These are phyloP conservation scores for Microdochium bolleyi DNA, from an alignment of 2,329 filamentous ascomycete genomes.

Conservation along the genomic window DNA sequence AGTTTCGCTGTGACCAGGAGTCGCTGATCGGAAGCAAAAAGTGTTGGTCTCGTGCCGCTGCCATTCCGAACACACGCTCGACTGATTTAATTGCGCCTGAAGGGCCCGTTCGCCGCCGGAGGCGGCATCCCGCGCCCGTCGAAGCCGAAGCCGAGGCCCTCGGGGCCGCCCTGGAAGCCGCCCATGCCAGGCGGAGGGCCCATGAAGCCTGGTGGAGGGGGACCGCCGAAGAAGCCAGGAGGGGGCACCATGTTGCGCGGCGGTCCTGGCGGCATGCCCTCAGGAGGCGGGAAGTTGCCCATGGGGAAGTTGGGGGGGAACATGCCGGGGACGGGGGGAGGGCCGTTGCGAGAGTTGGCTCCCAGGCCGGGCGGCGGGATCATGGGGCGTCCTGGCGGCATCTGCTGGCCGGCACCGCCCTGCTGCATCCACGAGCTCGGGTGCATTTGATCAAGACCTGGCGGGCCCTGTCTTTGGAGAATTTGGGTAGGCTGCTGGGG, in stretches of 20 bases:
- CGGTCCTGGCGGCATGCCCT: constrained; percentile 38
- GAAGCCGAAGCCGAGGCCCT: constrained; percentile 42
- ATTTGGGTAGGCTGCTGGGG: constrained; percentile 53
- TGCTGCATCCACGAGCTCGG: constrained; percentile 41
- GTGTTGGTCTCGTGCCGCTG: too few relatives aligned
- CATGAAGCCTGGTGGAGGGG: constrained; percentile 41
- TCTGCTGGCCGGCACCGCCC: constrained; percentile 25
- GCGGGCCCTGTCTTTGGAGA: constrained; percentile 53
- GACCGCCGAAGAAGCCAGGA: constrained; percentile 47
- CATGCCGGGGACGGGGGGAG: constrained; percentile 51
- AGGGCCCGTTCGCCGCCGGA: constrained; percentile 28
- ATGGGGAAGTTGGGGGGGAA: constrained; percentile 56
- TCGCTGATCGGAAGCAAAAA: too few relatives aligned
- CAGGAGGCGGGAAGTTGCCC: constrained; percentile 37
- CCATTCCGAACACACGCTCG: neutral
- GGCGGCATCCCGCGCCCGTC: constrained; percentile 49
- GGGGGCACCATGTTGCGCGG: constrained; percentile 41
- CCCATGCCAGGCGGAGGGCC: constrained; percentile 42
- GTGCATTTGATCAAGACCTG: constrained; percentile 53
- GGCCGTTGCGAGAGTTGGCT: constrained; percentile 33
- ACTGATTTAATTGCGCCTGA: constrained; percentile 24
- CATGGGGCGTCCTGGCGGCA: constrained; percentile 43
- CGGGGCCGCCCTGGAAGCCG: constrained; percentile 48
- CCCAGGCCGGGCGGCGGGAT: constrained; percentile 53
- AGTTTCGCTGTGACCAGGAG: too few relatives aligned